phyloP scores from a whole-genome alignment of 345 rosid genomes.

The Clarkia xantiana region DNA sequence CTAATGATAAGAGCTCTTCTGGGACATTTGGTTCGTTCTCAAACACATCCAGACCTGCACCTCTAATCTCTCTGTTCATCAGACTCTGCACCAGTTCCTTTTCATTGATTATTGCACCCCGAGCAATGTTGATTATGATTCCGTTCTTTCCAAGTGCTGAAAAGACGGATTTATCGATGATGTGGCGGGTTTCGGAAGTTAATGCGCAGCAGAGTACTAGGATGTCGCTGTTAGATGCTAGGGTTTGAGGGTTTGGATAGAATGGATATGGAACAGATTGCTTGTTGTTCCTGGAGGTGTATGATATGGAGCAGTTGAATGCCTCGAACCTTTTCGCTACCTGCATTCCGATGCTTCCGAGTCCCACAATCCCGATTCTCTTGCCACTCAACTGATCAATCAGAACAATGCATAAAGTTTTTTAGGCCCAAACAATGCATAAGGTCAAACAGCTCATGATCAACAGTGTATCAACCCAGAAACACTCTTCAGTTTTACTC shows the following conservation, averaged over 20 bases:
- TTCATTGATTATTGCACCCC: slow-evolving; percentile 34
- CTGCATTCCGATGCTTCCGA: slow-evolving; percentile 27
- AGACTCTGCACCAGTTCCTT: slow-evolving; percentile 33
- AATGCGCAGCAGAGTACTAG: slow-evolving; percentile 27
- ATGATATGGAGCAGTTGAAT: slow-evolving; percentile 26
- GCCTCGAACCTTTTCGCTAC: slow-evolving; percentile 28
- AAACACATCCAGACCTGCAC: slow-evolving; percentile 53
- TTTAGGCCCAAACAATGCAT: too few species aligned
- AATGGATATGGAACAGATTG: slow-evolving; percentile 19
- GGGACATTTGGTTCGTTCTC: slow-evolving; percentile 42
- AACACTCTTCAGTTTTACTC: not conserved
- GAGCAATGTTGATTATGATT: slow-evolving; percentile 28
- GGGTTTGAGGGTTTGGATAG: slow-evolving; percentile 15
- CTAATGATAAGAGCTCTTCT: slow-evolving; percentile 19
- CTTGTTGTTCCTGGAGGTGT: slow-evolving; percentile 26
- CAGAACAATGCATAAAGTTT: not conserved
- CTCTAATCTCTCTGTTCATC: slow-evolving; percentile 29
- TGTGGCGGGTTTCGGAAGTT: slow-evolving; percentile 24
- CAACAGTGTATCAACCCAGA: too few species aligned
- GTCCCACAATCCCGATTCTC: slow-evolving; percentile 35
- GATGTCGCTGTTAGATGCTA: slow-evolving; percentile 23
- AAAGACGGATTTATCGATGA: slow-evolving; percentile 30
- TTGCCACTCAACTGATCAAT: slow-evolving; percentile 26
- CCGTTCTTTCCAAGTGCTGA: slow-evolving; percentile 28
- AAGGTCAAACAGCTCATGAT: not conserved